Evolutionary conservation across 176 grass and related monocot genomes (phyloP).

Genomic region (Triticum dicoccoides): DNA sequence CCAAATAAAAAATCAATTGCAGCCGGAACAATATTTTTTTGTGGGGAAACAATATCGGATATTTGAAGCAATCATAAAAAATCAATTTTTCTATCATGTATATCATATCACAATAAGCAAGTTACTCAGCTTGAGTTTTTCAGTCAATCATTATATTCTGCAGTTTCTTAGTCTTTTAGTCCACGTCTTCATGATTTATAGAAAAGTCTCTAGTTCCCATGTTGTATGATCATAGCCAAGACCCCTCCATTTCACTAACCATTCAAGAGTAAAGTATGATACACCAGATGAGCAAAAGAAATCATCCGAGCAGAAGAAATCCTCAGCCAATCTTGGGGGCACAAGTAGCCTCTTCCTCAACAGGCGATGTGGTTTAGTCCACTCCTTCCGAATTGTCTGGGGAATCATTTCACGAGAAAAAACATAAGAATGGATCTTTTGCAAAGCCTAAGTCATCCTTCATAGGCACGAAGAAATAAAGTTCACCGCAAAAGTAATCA

Average conservation of each 20-base stretch:
- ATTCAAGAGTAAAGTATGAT: conserved; percentile 62
- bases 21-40: too few species aligned
- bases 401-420: conserved; percentile 15
- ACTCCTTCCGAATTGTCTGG: conserved; percentile 76
- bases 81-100: too few species aligned
- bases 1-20: too few species aligned
- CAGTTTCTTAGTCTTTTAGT: not conserved
- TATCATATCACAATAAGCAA: not conserved
- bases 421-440: conserved; percentile 38
- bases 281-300: conserved; percentile 46
- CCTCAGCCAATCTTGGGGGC: conserved; percentile 38
- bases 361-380: conserved; percentile 69
- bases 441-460: conserved; percentile 11
- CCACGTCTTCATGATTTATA: not conserved
- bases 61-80: too few species aligned
- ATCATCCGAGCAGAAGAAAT: conserved; percentile 37
- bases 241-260: conserved; percentile 87
- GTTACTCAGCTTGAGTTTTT: not conserved
- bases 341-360: conserved; percentile 68
- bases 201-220: conserved; percentile 71
- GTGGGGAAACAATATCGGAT: too few species aligned
- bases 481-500: conserved; percentile 15
- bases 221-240: conserved; percentile 81
- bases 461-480: conserved; percentile 16
- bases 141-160: not conserved